Base-by-base conservation (phyloP, 1,284 basidiomycete genomes). In the Bothia castanella region DNA sequence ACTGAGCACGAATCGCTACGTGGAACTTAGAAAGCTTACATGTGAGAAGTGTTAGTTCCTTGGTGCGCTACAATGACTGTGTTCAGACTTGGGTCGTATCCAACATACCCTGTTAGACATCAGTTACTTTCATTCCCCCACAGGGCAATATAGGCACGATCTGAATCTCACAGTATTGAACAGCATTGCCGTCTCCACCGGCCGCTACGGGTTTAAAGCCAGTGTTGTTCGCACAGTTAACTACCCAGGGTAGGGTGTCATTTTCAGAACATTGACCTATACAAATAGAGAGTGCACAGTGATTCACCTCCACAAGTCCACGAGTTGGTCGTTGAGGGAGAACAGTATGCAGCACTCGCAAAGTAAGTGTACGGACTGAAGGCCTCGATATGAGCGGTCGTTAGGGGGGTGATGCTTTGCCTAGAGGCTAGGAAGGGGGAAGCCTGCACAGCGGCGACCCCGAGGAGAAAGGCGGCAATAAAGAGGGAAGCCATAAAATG, bases 251-350 rank as follows among this genome's bases (percentile, higher is more conserved):
- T 27, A 25, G 27, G 16, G 25, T 10, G 21, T 47, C 21, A 42
- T 17, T 4, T 12, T 29, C 10, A 12, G 5, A 14, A 17, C 12
- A 14, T 20, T 5, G 4, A 2, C 6, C 7, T 13, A 32, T 16
- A 7, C 25, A 9, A n/a, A 35, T 19, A n/a, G 34, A 42, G 4
- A 23, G 21, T 23, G 17, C 47, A 27, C 19, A 7, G 20, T 9
- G 6, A 59, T 70, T 38, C 52, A 79, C 79, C 60, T 59, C 85
- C 83, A 65, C 83, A 85, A 35, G 63, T 66, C 83, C 84, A 87
- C 10, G 70, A 63, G 19, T 72, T 56, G 9, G 77, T 80, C 21
- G 59, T 52, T 0, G 69, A 62, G 0, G 80, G 66, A 4, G 61
- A 8, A 56, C 84, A 87, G 61, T 81, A 81, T 2, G 73, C 79